Evolutionary conservation across 495 filamentous ascomycete species (phyloP).

Genomic region (Chaetomium cochliodes): DNA sequence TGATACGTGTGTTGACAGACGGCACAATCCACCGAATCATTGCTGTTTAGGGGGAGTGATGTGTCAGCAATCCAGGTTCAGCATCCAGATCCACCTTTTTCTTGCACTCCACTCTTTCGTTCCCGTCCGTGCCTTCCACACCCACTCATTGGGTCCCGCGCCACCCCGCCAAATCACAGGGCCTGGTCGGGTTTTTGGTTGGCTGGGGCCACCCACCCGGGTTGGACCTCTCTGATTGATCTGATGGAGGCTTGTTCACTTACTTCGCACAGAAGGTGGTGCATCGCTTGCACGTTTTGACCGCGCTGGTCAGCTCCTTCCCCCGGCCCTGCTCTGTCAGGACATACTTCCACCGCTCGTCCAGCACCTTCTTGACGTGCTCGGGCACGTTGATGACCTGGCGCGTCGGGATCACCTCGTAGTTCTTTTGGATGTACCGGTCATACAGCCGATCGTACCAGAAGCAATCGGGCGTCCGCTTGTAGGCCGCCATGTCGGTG

Average conservation of each 20-base stretch:
- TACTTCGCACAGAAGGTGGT: conserved; percentile 84
- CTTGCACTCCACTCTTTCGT: conserved; percentile 1
- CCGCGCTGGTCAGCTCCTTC: conserved; percentile 93
- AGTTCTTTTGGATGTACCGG: conserved; percentile 94
- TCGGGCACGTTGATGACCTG: conserved; percentile 95
- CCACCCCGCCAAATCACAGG: conserved; percentile 26
- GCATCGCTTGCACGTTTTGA: conserved; percentile 95
- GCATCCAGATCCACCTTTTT: conserved; percentile 22
- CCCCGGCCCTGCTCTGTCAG: conserved; percentile 85
- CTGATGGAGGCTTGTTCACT: conserved; percentile 31
- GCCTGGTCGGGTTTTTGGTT: conserved; percentile 14
- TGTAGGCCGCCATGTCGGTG: conserved; percentile 74
- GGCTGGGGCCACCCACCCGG: conserved; percentile 9
- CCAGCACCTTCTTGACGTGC: conserved; percentile 88
- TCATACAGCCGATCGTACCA: conserved; percentile 99
- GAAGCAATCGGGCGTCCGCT: conserved; percentile 79
- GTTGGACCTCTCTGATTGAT: not conserved
- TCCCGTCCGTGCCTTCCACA: too few relatives aligned
- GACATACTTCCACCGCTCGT: conserved; percentile 94
- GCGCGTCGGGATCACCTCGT: conserved; percentile 89
- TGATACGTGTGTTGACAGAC: conserved; percentile 94
- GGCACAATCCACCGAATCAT: conserved; percentile 95
- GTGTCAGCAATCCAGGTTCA: conserved; percentile 35
- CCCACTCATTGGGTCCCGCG: conserved; percentile 15
- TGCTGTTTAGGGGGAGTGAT: conserved; percentile 47